Base-by-base conservation (phyloP, 352 stramenopile genomes). In the Phytophthora ramorum region DNA sequence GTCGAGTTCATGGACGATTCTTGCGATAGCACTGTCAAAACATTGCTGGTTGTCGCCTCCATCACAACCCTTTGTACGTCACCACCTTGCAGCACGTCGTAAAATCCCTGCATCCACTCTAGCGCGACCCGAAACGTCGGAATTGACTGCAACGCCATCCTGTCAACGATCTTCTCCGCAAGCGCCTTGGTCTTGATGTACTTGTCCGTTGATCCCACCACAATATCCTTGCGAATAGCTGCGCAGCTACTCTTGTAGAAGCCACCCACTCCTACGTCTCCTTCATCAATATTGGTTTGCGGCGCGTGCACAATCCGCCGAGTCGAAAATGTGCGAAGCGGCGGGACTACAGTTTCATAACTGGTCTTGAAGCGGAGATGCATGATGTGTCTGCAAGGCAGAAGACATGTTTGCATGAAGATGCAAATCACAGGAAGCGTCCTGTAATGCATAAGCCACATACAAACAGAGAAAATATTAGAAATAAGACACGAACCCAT, bases 291-390 rank as follows among this genome's bases (percentile, higher is more conserved):
- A 28, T 48, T 48, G 16, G 16, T 48, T 28, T 28, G 41, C 7
- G 16, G 41, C 4, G 35, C 3, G 22, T 3, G 22, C 22, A 24
- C 26, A 35, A 58, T 46, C 45, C 52, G 54, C 2, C 52, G 4
- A 1, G 24, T 43, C 4, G 34, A 40, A 12, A 63, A 63, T 19
- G 16, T 10, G 0, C 14, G n/a, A 28, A 63, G 14, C 0, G 61
- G 61, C 0, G 52, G 52, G 10, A 58, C 41, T 0, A 69, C 24
- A 0, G 24, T 69, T 38, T 69, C 61, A n/a, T 54, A 57, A 19
- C 58, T 46, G 32, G 19, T 35, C 7, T 37, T 43, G 10, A 13
- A 38, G 4, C 52, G 22, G 1, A 65, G 41, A 17, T 50, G 17
- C 22, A 69, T 32, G 19, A 63, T 37, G 22, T 24, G 22, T 24